These are phyloP conservation scores for Phytophthora fragariaefolia DNA, from an alignment of 352 stramenopile species.

Conservation along the genomic window DNA sequence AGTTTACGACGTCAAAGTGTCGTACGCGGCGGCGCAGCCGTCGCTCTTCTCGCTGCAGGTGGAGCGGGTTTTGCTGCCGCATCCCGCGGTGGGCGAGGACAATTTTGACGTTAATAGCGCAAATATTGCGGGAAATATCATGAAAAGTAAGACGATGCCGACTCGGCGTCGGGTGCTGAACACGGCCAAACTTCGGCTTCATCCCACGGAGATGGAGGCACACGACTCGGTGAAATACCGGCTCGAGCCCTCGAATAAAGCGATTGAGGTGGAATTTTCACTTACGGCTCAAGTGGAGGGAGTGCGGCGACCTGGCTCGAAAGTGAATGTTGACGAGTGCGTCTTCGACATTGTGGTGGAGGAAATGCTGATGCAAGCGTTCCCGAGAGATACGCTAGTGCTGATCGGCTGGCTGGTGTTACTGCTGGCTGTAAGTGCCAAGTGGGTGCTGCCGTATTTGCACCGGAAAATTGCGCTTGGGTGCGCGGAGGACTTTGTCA, in stretches of 20 bases:
- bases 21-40: slow-evolving; percentile 67
- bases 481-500: slow-evolving; percentile 40
- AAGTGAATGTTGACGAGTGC: slow-evolving; percentile 43
- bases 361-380: slow-evolving; percentile 62
- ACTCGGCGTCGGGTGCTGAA: slow-evolving; percentile 58
- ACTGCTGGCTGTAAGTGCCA: slow-evolving; percentile 41
- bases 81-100: slow-evolving; percentile 18
- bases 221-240: slow-evolving; percentile 36
- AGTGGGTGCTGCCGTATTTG: slow-evolving; percentile 56
- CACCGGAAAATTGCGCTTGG: slow-evolving; percentile 59
- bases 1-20: slow-evolving; percentile 85
- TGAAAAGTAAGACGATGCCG: slow-evolving; percentile 25
- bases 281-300: slow-evolving; percentile 61
- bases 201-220: slow-evolving; percentile 48
- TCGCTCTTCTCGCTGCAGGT: slow-evolving; percentile 62
- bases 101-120: slow-evolving; percentile 21
- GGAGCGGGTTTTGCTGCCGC: slow-evolving; percentile 42
- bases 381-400: slow-evolving; percentile 59
- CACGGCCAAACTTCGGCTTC: slow-evolving; percentile 70
- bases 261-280: slow-evolving; percentile 49
- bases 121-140: slow-evolving; percentile 22
- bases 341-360: slow-evolving; percentile 82
- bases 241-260: slow-evolving; percentile 28
- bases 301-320: slow-evolving; percentile 47
- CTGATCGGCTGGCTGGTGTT: slow-evolving; percentile 65